Conservation (phyloP, 2,329 filamentous ascomycete species). For the Colletotrichum costaricense region DNA sequence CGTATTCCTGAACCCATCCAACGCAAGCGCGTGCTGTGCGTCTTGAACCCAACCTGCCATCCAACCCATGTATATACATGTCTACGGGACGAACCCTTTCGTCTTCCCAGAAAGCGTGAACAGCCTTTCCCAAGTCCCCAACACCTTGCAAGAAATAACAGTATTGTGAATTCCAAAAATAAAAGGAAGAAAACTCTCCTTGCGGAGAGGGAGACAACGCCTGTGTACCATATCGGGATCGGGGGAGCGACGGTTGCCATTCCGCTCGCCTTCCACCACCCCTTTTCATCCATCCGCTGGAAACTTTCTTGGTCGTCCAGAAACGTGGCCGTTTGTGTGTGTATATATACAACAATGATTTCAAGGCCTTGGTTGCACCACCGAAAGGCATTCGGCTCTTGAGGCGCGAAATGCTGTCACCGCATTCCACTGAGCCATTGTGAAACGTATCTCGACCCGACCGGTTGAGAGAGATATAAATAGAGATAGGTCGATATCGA, state of each 20-base stretch:
- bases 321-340: slow-evolving; percentile 25
- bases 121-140: slow-evolving; percentile 12
- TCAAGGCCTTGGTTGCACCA: slow-evolving; percentile 19
- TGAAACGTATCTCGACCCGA: slow-evolving; percentile 28
- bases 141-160: slow-evolving; percentile 22
- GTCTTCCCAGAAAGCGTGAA: neutral
- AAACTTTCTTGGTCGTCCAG: slow-evolving; percentile 9
- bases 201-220: slow-evolving; percentile 21
- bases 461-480: neutral
- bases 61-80: slow-evolving; percentile 25
- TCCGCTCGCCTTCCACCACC: slow-evolving; percentile 1
- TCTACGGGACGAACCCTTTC: slow-evolving; percentile 10
- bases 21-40: neutral
- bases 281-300: slow-evolving; percentile 11
- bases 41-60: neutral
- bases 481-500: neutral
- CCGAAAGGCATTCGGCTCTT: slow-evolving; percentile 20
- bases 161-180: neutral
- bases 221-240: slow-evolving; percentile 17
- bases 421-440: slow-evolving; percentile 27
- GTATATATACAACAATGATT: slow-evolving; percentile 24
- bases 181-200: slow-evolving; percentile 15
- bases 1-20: neutral
- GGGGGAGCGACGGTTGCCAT: slow-evolving; percentile 1
- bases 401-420: slow-evolving; percentile 31